Percentiles rank a stretch among this genome's conserved stretches.
Evolutionary conservation across 1,284 basidiomycete species (phyloP).

Genomic region (Peniophora sp.): DNA sequence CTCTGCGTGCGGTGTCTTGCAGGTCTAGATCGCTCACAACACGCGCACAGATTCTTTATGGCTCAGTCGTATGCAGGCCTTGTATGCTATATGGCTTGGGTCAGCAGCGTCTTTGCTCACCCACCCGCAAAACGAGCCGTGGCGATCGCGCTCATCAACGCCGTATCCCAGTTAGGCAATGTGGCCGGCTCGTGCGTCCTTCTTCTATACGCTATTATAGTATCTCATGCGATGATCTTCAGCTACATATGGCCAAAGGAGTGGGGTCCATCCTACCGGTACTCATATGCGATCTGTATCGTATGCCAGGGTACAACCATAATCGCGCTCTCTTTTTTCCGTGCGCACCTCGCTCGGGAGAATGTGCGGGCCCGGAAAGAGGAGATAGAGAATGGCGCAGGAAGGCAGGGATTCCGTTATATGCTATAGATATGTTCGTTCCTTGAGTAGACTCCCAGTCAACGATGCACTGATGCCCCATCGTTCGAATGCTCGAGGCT

Average conservation of each 20-base stretch:
- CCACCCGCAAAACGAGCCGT: constrained; percentile 70
- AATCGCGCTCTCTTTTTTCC: constrained; percentile 47
- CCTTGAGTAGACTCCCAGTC: neutral
- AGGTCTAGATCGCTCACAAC: neutral
- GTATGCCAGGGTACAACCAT: constrained; percentile 37
- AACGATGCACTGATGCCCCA: no score
- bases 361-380: constrained; percentile 38
- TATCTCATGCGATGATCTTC: neutral
- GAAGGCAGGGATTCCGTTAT: constrained; percentile 41
- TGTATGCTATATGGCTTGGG: constrained; percentile 65
- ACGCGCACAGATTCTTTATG: constrained; percentile 54
- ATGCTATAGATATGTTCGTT: constrained; percentile 22
- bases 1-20: neutral
- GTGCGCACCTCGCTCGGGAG: constrained; percentile 36
- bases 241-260: constrained; percentile 32
- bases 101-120: constrained; percentile 58
- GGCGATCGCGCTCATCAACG: constrained; percentile 65
- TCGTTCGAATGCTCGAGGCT: no score
- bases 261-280: constrained; percentile 33
- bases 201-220: neutral
- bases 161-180: constrained; percentile 65
- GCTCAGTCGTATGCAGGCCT: constrained; percentile 67
- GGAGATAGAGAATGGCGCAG: constrained; percentile 30
- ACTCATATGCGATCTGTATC: constrained; percentile 45
- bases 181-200: constrained; percentile 53